These are phyloP conservation scores for Liquidambar formosana DNA, from an alignment of 164 flowering plant genomes.

Conservation along the genomic window DNA sequence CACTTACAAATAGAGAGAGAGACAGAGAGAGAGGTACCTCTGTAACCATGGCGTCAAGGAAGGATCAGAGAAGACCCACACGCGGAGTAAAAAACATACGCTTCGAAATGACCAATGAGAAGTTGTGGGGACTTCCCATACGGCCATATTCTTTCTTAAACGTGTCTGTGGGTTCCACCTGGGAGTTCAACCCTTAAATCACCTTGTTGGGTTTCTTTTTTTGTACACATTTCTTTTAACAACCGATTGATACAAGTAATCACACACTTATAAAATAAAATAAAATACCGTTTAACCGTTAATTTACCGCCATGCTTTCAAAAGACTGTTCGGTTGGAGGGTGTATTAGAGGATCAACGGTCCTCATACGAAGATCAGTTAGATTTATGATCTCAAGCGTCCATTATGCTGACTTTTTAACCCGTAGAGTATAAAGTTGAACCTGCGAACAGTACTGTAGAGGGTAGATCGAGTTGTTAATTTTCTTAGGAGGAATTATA, in stretches of 20 bases:
- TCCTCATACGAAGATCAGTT: too few species aligned
- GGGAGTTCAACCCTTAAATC: conserved; percentile 12
- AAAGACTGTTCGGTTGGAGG: too few species aligned
- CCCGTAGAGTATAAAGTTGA: too few species aligned
- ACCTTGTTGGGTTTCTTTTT: neutral
- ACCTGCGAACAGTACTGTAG: too few species aligned
- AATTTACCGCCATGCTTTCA: neutral
- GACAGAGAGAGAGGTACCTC: conserved; percentile 4
- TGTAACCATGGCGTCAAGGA: neutral
- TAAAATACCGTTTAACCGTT: conserved; percentile 11
- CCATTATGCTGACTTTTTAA: too few species aligned
- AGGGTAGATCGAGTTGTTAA: too few species aligned
- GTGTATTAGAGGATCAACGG: too few species aligned
- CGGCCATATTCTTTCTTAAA: neutral
- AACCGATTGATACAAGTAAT: conserved; percentile 2
- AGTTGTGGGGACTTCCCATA: too few species aligned
- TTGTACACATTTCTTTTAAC: neutral
- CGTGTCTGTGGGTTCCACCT: conserved; percentile 12
- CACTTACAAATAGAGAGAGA: neutral
- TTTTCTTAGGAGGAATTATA: too few species aligned
- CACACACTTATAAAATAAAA: too few species aligned
- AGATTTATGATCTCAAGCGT: too few species aligned
- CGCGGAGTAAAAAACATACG: too few species aligned
- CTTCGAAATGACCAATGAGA: neutral
- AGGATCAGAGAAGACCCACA: neutral